Evolutionary conservation across 2,329 filamentous ascomycete genomes (phyloP).

Genomic region (Sarocladium strictum): DNA sequence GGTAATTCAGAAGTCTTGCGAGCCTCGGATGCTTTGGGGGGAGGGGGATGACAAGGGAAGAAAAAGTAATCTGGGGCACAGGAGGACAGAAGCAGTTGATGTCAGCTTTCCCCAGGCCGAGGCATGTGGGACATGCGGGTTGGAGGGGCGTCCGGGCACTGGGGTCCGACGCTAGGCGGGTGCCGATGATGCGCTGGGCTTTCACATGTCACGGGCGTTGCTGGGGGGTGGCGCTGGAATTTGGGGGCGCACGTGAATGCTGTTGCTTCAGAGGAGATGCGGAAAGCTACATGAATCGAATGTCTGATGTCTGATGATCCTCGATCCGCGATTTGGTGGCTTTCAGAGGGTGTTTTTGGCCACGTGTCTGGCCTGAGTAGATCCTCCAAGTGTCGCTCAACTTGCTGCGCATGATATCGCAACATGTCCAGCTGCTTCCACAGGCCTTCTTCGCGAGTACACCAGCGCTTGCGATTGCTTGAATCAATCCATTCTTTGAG

Average conservation of each 20-base stretch:
- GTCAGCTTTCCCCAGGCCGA: constrained; percentile 10
- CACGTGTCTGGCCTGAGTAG: too few relatives aligned
- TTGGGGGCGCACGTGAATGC: neutral
- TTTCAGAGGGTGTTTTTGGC: too few relatives aligned
- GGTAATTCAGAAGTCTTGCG: neutral
- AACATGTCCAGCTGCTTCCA: too few relatives aligned
- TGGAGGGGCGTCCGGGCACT: neutral
- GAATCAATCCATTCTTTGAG: too few relatives aligned
- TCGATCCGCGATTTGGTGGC: too few relatives aligned
- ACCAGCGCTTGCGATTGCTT: too few relatives aligned
- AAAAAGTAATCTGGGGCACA: neutral
- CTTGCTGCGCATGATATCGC: too few relatives aligned
- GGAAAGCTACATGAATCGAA: too few relatives aligned
- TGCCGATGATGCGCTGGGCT: constrained; percentile 6
- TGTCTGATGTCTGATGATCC: too few relatives aligned
- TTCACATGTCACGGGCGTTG: constrained; percentile 1
- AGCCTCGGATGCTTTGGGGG: constrained; percentile 5
- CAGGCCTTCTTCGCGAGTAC: too few relatives aligned
- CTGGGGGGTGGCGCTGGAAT: neutral
- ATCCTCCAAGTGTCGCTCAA: too few relatives aligned
- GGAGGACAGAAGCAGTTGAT: neutral
- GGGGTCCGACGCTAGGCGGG: constrained; percentile 4
- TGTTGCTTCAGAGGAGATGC: too few relatives aligned
- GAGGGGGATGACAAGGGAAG: neutral
- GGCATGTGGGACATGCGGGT: constrained; percentile 9